Percentiles rank a stretch among this genome's conserved stretches.
phyloP scores from a whole-genome alignment of 2,329 filamentous ascomycete species.

The Colletotrichum sp. region DNA sequence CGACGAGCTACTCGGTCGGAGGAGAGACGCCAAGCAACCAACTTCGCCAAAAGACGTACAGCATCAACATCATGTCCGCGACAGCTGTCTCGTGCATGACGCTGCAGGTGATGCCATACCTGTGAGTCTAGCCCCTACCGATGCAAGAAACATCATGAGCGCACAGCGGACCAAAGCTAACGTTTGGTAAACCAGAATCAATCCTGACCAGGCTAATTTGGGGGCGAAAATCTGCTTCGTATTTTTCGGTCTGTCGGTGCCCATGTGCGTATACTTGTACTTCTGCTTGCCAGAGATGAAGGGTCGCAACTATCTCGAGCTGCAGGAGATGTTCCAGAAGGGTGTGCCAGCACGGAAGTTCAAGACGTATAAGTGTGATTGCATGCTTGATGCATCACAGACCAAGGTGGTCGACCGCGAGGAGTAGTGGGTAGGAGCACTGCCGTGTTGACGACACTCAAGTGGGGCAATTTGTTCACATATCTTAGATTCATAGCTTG shows the following conservation, averaged over 20 bases:
- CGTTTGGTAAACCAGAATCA: conserved; percentile 20
- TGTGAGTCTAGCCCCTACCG: conserved; percentile 10
- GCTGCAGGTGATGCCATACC: conserved; percentile 32
- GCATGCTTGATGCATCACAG: background rate
- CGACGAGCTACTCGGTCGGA: conserved; percentile 30
- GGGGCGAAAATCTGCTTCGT: conserved; percentile 36
- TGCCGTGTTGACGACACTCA: background rate
- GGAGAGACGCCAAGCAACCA: conserved; percentile 41
- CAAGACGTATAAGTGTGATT: conserved; percentile 10
- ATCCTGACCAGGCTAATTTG: conserved; percentile 33
- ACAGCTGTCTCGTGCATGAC: conserved; percentile 32
- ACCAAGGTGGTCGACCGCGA: background rate
- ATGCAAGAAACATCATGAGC: background rate
- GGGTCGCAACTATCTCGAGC: conserved; percentile 16
- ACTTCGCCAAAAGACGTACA: conserved; percentile 39
- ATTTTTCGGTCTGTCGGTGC: conserved; percentile 32
- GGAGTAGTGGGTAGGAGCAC: background rate
- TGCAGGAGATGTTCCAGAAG: conserved; percentile 19
- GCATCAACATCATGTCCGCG: conserved; percentile 34
- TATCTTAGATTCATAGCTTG: background rate
- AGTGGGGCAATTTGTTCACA: background rate
- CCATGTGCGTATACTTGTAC: conserved; percentile 24
- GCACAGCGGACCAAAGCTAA: background rate
- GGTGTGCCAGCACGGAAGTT: conserved; percentile 3
- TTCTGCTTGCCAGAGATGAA: conserved; percentile 18